These are phyloP conservation scores for Aspergillus sp. DNA, from an alignment of 2,329 filamentous ascomycete species.

Conservation along the genomic window DNA sequence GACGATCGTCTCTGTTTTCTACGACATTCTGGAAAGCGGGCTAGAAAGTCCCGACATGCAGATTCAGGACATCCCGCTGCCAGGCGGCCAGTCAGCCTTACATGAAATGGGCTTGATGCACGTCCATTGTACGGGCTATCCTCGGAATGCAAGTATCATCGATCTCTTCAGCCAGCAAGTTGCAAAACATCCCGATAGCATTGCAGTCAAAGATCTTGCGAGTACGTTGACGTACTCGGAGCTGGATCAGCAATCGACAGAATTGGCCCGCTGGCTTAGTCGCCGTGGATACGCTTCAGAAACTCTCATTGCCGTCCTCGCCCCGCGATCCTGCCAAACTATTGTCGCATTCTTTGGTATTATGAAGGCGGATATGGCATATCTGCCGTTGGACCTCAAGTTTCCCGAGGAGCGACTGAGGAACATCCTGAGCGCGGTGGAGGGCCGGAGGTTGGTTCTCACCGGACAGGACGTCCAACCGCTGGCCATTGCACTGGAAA, in stretches of 20 bases:
- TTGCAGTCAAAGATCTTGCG: not conserved
- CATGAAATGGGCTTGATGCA: not conserved
- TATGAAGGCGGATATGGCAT: no score
- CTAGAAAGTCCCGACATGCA: not conserved
- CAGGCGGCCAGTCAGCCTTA: not conserved
- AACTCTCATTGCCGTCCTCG: not conserved
- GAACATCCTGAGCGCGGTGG: no score
- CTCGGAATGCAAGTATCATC: not conserved
- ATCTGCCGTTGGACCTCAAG: no score
- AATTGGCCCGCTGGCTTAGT: not conserved
- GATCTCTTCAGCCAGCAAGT: constrained; percentile 2
- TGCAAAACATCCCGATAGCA: not conserved
- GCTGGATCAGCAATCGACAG: constrained; percentile 2
- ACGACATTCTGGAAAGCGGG: not conserved
- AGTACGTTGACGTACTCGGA: not conserved
- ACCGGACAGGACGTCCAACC: no score
- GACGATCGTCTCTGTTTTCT: constrained; percentile 1
- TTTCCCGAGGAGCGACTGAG: no score
- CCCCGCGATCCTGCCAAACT: not conserved
- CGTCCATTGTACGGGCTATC: not conserved
- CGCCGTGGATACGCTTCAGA: not conserved
- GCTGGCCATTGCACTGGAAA: no score
- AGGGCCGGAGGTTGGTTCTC: no score
- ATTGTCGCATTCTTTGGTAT: no score
- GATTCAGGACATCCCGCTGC: not conserved